phyloP scores from a whole-genome alignment of 2,329 filamentous ascomycete species.

The Ophiobolus disseminans region DNA sequence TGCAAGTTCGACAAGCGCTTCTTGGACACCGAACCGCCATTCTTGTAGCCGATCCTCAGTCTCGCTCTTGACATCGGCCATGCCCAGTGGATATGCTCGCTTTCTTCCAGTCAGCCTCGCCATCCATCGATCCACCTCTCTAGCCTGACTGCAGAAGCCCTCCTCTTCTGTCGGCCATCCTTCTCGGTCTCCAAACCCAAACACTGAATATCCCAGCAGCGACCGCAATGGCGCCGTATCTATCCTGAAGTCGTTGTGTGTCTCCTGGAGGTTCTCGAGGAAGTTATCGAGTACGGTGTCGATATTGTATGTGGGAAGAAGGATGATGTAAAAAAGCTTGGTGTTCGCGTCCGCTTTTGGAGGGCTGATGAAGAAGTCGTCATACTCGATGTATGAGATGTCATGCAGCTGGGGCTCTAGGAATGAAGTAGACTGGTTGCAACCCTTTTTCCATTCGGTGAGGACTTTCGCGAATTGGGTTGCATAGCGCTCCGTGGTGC shows the following conservation, averaged over 20 bases:
- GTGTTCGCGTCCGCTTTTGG: constrained; percentile 66
- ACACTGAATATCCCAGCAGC: constrained; percentile 87
- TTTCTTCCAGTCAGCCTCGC: constrained; percentile 89
- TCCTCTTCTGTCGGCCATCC: constrained; percentile 91
- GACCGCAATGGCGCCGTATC: constrained; percentile 82
- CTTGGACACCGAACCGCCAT: constrained; percentile 78
- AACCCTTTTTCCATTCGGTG: constrained; percentile 49
- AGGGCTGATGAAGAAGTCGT: constrained; percentile 85
- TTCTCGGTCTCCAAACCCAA: constrained; percentile 89
- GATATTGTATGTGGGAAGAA: constrained; percentile 93
- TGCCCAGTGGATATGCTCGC: constrained; percentile 85
- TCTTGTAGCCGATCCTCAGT: constrained; percentile 71
- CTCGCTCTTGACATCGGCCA: constrained; percentile 84
- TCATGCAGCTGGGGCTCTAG: constrained; percentile 73
- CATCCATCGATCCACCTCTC: constrained; percentile 93
- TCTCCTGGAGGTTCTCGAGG: constrained; percentile 85
- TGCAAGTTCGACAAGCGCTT: constrained; percentile 69
- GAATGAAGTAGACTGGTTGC: constrained; percentile 48
- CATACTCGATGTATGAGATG: constrained; percentile 85
- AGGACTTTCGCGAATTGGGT: constrained; percentile 67
- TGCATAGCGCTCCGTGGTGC: constrained; percentile 78
- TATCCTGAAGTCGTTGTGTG: constrained; percentile 95
- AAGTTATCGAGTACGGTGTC: constrained; percentile 90
- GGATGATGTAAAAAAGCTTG: constrained; percentile 80
- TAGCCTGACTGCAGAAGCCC: constrained; percentile 92